Base-by-base conservation (phyloP, 768 basidiomycete species). In the Pisolithus microcarpus region DNA sequence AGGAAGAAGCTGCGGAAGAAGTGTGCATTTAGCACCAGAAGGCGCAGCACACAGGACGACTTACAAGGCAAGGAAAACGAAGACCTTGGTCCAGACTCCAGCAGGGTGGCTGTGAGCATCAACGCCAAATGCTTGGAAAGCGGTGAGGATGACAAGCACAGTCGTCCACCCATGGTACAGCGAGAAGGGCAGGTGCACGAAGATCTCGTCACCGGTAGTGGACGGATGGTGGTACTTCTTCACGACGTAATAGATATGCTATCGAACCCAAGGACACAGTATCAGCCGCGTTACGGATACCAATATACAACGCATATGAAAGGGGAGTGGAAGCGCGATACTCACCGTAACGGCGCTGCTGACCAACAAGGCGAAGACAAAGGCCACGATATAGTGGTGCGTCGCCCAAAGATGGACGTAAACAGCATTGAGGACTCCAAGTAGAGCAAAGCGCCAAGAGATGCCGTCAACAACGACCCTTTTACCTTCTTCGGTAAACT, bases 91-190 rank as follows among this genome's bases (percentile, higher is more conserved):
- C 85, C 90, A 92, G 51, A 92, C 71, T 38, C 92, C 91, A 3
- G 90, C 84, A 30, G 64, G 69, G 51, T 86, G 72, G 52, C 64
- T 67, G 52, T 74, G 62, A 0, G 87, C 82, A 64, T 94, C 77
- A 53, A 84, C 81, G 56, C 95, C 94, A 59, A 94, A 94, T 0
- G 91, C 91, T 57, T 91, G 85, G 61, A 94, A 94, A 2, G 77
- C 87, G 38, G 87, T 84, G 56, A 93, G 68, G 60, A 93, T 66
- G 52, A 92, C 81, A 48, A 90, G 79, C 52, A 92, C 82, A 49
- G 89, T 90, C 10, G 84, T 87, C 88, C 89, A 91, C 36, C 92
- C 94, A 61, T 96, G 92, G 71, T 87, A 96, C 44, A 97, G 82
- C 2, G 89, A 93, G 79, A 98, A 97, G 2, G 96, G 96, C 16